Percentiles rank a stretch among this genome's conserved stretches.
Conservation (phyloP, 2,329 filamentous ascomycete genomes). For the Drechslerella stenobrocha region DNA sequence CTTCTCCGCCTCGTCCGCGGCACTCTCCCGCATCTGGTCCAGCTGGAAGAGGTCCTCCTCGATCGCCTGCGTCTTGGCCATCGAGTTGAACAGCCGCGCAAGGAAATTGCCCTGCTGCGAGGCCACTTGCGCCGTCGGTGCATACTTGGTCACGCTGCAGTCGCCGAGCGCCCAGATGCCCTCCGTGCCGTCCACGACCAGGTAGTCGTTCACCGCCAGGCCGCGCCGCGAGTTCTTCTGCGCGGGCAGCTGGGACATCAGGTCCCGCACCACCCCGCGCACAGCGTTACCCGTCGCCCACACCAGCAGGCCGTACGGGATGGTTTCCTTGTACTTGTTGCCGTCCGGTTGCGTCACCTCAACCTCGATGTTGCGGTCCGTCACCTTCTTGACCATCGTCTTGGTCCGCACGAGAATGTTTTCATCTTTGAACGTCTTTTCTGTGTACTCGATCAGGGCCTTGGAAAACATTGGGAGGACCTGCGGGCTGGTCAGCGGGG, state of each 20-base stretch:
- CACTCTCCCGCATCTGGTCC: slow-evolving; percentile 67
- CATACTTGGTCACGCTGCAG: slow-evolving; percentile 96
- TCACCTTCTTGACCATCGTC: slow-evolving; percentile 98
- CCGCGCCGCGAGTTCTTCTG: slow-evolving; percentile 94
- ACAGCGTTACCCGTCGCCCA: slow-evolving; percentile 98
- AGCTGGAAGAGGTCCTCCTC: slow-evolving; percentile 75
- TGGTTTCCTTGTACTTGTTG: slow-evolving; percentile 75
- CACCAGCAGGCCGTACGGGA: slow-evolving; percentile 93
- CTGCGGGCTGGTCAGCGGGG: slow-evolving; percentile 50
- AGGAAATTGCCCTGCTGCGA: slow-evolving; percentile 94
- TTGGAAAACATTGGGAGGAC: slow-evolving; percentile 97
- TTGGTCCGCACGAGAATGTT: slow-evolving; percentile 97
- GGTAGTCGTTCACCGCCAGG: slow-evolving; percentile 96
- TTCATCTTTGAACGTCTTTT: slow-evolving; percentile 98
- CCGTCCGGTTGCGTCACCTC: slow-evolving; percentile 80
- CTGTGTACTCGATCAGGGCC: slow-evolving; percentile 98
- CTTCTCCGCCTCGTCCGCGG: slow-evolving; percentile 64
- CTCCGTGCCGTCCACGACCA: slow-evolving; percentile 93
- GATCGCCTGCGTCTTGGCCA: slow-evolving; percentile 88
- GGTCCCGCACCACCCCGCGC: slow-evolving; percentile 83
- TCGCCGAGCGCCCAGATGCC: slow-evolving; percentile 98
- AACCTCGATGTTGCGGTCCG: slow-evolving; percentile 87
- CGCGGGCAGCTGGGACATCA: slow-evolving; percentile 87
- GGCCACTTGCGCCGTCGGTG: slow-evolving; percentile 94
- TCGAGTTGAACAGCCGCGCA: slow-evolving; percentile 95